phyloP scores from a whole-genome alignment of 202 grass and related monocot genomes.

The Panicum virgatum region DNA sequence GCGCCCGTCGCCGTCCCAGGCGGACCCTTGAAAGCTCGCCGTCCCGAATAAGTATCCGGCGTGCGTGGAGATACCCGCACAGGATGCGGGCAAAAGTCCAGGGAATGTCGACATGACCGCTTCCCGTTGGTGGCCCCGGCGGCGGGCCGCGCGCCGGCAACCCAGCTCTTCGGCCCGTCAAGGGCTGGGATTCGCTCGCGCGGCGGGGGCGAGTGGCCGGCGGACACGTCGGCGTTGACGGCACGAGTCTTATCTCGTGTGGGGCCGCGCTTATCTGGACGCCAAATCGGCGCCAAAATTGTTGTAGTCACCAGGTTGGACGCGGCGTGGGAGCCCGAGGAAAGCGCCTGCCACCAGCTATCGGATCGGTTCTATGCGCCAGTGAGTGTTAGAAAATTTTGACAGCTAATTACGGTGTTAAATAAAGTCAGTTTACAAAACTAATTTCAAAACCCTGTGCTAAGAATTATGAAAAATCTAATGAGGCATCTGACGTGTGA shows the following conservation, averaged over 20 bases:
- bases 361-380: too few relatives aligned
- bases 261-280: conserved; percentile 26
- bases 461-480: too few relatives aligned
- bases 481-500: too few relatives aligned
- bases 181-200: neutral
- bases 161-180: conserved; percentile 22
- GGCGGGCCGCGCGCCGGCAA: too few relatives aligned
- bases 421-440: too few relatives aligned
- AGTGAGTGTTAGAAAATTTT: too few relatives aligned
- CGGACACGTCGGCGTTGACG: conserved; percentile 6
- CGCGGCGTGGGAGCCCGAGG: neutral
- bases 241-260: neutral
- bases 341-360: neutral
- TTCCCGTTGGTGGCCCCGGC: too few relatives aligned
- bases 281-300: neutral
- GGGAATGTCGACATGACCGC: conserved; percentile 25
- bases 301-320: neutral
- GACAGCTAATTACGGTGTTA: too few relatives aligned
- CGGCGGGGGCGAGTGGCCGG: too few relatives aligned
- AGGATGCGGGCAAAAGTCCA: neutral
- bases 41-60: neutral
- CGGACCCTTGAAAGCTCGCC: neutral
- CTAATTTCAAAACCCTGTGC: too few relatives aligned
- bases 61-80: neutral
- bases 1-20: neutral